Evolutionary conservation across 306 rosid genomes (phyloP).

Genomic region (Erythrophleum fordii): DNA sequence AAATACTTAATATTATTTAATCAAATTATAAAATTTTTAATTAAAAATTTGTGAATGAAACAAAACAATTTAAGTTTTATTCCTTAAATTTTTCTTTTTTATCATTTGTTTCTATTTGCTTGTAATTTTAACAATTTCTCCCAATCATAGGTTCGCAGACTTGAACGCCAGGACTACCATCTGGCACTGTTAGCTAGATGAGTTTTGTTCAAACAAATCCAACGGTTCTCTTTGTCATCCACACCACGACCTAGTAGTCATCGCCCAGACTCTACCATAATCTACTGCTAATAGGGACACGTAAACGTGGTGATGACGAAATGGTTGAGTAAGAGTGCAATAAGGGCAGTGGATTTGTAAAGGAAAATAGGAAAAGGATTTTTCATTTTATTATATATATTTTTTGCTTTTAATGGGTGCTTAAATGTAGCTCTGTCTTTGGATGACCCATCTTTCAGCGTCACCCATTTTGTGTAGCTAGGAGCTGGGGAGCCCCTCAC

Average conservation of each 20-base stretch:
- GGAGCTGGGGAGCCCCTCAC: conserved; percentile 48
- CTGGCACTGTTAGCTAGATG: neutral
- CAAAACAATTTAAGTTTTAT: too few relatives aligned
- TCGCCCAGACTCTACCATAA: conserved; percentile 19
- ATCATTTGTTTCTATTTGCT: too few relatives aligned
- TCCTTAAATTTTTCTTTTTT: too few relatives aligned
- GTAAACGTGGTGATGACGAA: conserved; percentile 80
- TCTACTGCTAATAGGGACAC: conserved; percentile 44
- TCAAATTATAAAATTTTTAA: too few relatives aligned
- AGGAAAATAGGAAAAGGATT: conserved; percentile 42
- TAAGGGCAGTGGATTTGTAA: conserved; percentile 50
- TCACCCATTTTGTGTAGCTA: conserved; percentile 46
- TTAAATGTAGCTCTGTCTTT: conserved; percentile 42
- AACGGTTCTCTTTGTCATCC: conserved; percentile 7
- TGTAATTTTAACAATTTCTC: too few relatives aligned
- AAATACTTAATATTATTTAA: too few relatives aligned
- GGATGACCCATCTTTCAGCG: conserved; percentile 47
- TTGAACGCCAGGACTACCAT: neutral
- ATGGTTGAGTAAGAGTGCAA: conserved; percentile 83
- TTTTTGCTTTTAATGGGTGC: neutral
- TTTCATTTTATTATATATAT: neutral
- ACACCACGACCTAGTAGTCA: neutral
- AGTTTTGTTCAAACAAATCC: neutral
- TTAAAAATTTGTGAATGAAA: too few relatives aligned
- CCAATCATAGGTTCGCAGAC: neutral